Conservation (phyloP, 352 stramenopile species). For the Phytophthora meadii region DNA sequence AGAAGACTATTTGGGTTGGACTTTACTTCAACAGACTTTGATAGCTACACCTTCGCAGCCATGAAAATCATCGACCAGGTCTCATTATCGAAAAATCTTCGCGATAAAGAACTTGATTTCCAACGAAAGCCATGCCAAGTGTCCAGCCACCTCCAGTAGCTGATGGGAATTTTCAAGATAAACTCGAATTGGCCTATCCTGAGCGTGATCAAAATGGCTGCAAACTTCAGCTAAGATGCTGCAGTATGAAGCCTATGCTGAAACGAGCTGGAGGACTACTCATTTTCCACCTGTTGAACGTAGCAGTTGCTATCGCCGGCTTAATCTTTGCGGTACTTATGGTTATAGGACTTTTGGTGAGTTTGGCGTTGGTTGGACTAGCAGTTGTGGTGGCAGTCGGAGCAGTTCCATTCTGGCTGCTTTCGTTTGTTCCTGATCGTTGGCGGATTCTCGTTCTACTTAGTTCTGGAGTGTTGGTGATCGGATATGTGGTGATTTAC, state of each 20-base stretch:
- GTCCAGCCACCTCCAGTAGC: neutral
- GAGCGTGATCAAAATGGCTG: neutral
- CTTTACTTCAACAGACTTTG: neutral
- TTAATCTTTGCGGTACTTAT: neutral
- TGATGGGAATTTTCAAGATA: neutral
- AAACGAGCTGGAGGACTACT: neutral
- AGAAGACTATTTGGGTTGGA: too few relatives aligned
- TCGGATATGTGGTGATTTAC: neutral
- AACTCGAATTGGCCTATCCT: neutral
- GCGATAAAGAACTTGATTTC: neutral
- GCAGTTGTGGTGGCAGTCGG: neutral
- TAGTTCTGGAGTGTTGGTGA: too few relatives aligned
- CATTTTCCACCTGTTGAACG: constrained; percentile 11
- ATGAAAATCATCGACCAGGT: neutral
- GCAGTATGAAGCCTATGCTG: neutral
- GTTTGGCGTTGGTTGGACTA: neutral
- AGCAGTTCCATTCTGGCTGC: neutral
- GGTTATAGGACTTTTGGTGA: neutral
- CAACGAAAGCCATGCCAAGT: too few relatives aligned
- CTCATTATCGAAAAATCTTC: neutral
- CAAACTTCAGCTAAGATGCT: neutral
- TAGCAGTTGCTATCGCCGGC: neutral
- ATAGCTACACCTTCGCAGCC: neutral
- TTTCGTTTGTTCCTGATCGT: constrained; percentile 2
- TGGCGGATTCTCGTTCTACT: too few relatives aligned